A percentile compares a stretch with the other conserved stretches of the same genome.
Conservation (phyloP, 306 rosid species). For the Begonia loranthoides region DNA sequence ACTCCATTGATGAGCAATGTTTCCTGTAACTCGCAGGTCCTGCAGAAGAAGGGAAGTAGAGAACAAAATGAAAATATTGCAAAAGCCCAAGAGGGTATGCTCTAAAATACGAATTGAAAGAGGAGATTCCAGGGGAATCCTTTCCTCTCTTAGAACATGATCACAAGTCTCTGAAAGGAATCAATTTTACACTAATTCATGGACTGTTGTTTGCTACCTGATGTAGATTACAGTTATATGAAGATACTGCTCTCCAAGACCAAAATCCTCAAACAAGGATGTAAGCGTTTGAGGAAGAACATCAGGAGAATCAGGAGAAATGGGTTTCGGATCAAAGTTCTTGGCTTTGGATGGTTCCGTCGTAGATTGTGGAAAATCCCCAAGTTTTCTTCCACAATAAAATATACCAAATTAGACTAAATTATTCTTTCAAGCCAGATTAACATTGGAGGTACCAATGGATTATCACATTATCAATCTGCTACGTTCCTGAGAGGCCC, state of each 20-base stretch:
- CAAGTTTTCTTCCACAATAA: slow-evolving; percentile 39
- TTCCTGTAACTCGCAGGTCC: slow-evolving; percentile 32
- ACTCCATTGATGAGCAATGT: slow-evolving; percentile 4
- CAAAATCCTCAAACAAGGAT: slow-evolving; percentile 35
- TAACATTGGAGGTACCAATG: no score
- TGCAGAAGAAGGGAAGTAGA: slow-evolving; percentile 29
- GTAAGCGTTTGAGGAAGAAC: slow-evolving; percentile 33
- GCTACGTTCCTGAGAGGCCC: no score
- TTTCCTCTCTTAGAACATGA: background rate
- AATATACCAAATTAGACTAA: slow-evolving; percentile 46
- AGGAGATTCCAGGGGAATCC: background rate
- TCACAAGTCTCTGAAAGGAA: background rate
- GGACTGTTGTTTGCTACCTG: slow-evolving; percentile 7
- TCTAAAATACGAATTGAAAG: slow-evolving; percentile 4
- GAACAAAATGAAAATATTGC: slow-evolving; percentile 23
- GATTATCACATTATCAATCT: no score
- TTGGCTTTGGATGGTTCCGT: slow-evolving; percentile 54
- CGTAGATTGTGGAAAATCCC: slow-evolving; percentile 63
- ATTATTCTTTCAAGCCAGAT: no score
- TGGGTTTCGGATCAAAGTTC: slow-evolving; percentile 43
- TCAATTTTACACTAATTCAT: slow-evolving; percentile 4
- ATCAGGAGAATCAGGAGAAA: slow-evolving; percentile 52
- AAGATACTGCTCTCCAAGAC: slow-evolving; percentile 34
- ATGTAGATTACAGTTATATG: slow-evolving; percentile 33
- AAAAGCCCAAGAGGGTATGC: slow-evolving; percentile 39